Evolutionary conservation across 331 rosid genomes (phyloP), one percentile per base, ranked within the genome.

Genomic region (Saraca asoca): DNA sequence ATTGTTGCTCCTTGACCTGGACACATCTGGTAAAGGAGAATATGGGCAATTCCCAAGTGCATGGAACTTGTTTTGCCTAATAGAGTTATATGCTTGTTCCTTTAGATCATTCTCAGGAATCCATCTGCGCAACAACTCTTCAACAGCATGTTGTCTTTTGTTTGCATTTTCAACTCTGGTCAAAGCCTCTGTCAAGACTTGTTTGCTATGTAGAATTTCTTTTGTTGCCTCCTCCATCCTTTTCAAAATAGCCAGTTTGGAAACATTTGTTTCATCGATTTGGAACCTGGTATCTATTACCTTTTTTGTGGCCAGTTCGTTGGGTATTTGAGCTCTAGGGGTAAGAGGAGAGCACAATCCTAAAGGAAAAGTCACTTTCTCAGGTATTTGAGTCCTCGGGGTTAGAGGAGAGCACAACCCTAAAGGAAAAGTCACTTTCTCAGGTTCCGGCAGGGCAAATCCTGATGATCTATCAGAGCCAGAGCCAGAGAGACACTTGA

Each of bases 151-250:
- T 71, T 94, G 99, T 74, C 82, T 94, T 65, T 73, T 71, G 74
- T 82, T 86, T 15, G 99, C 99, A 65, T 72, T 62, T 68, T 90
- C 96, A 15, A 94, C 83, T 41, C 85, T 85, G 81, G 71, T 88
- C 54, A 94, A 60, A 73, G 96, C 99, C 74, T 88, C 95, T 13
- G 69, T 80, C 59, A 94, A 66, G 13, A 89, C 79, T 62, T 88
- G 79, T 69, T 85, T 94, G 69, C 97, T 85, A 49, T 51, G 88
- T 14, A 76, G 71, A 35, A 94, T 88, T 64, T 94, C 97, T 50
- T 81, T 86, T 10, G 94, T 77, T 55, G 99, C 97, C 73, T 90
- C 97, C 75, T 86, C 90, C 65, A 94, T 37, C 81, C 77, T 83
- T 59, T 62, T 88, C 72, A 81, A 66, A 35, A 94, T 74, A 66